Evolutionary conservation across 2,329 filamentous ascomycete genomes (phyloP), one percentile per base, ranked within the genome.

Genomic region (Chlorencoelia australis): DNA sequence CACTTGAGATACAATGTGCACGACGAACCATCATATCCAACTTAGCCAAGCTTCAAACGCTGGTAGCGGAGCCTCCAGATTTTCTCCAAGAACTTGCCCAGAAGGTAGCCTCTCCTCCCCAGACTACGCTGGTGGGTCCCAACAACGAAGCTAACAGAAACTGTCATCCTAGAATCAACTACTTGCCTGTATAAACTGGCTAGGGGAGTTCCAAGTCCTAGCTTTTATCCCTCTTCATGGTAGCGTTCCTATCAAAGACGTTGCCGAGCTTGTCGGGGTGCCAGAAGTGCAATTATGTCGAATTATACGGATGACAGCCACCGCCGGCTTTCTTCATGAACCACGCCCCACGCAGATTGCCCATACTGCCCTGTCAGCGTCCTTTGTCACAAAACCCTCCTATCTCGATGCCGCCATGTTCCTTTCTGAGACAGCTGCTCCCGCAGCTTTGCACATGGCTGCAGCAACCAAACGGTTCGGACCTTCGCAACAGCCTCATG

Each of bases 151-250:
- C n/a, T n/a, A n/a, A n/a, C n/a, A n/a, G n/a, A n/a, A n/a, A n/a
- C n/a, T n/a, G n/a, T n/a, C n/a, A n/a, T n/a, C n/a, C n/a, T 29
- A 50, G 44, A 39, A 43, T 42, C 22, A 62, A 43, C 28, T 62
- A 3, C 53, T 62, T 9, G 56, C 59, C 5, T 65, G 62, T 31
- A 40, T 66, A 5, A 55, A 56, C 41, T 68, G 63, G 65, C 52
- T 67, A 10, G 59, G 55, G 5, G 59, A 67, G 9, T 63, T 62
- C 40, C 63, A 67, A 33, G 50, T 67, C 4, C 55, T 66, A 1
- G 61, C 62, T 3, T 66, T 54, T 42, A 61, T 69, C n/a, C 66
- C 65, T 1, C 46, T 62, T 2, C 36, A 30, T 4, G 58, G 52
- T 15, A 59, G 46, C 26, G 55, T 64, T 7, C 43, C 54, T 2